phyloP scores from a whole-genome alignment of 73 alveolate genomes.

The Uronychia setigera region DNA sequence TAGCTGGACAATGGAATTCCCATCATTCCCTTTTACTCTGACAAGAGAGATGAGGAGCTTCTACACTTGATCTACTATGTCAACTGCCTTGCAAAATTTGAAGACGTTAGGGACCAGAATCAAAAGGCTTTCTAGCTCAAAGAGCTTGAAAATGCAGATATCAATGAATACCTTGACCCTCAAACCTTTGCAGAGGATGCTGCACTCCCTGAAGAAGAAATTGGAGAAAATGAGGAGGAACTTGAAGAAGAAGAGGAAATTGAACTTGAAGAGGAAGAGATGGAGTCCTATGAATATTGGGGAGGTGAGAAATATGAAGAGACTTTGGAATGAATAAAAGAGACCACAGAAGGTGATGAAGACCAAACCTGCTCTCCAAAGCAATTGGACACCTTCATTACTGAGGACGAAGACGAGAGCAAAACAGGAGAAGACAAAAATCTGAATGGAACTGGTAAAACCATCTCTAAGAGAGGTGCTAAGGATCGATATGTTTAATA shows the following conservation, averaged over 20 bases:
- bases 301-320: too few species aligned
- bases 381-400: neutral
- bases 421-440: neutral
- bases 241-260: constrained; percentile 4
- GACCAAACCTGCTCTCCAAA: neutral
- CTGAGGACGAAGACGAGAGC: neutral
- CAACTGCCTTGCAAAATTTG: constrained; percentile 56
- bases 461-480: neutral
- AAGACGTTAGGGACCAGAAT: constrained; percentile 53
- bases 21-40: constrained; percentile 70
- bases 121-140: constrained; percentile 50
- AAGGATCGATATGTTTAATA: neutral
- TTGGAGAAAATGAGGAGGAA: neutral
- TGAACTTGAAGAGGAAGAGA: constrained; percentile 1
- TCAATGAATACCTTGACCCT: neutral
- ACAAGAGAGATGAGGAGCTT: constrained; percentile 72
- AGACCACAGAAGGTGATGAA: neutral
- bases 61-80: constrained; percentile 48
- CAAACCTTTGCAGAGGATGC: neutral
- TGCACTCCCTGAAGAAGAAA: constrained; percentile 1
- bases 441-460: neutral
- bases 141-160: constrained; percentile 17
- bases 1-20: constrained; percentile 83
- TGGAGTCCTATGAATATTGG: neutral
- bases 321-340: constrained; percentile 3